Conservation (phyloP, 352 stramenopile genomes). For the Phytophthora kernoviae region DNA sequence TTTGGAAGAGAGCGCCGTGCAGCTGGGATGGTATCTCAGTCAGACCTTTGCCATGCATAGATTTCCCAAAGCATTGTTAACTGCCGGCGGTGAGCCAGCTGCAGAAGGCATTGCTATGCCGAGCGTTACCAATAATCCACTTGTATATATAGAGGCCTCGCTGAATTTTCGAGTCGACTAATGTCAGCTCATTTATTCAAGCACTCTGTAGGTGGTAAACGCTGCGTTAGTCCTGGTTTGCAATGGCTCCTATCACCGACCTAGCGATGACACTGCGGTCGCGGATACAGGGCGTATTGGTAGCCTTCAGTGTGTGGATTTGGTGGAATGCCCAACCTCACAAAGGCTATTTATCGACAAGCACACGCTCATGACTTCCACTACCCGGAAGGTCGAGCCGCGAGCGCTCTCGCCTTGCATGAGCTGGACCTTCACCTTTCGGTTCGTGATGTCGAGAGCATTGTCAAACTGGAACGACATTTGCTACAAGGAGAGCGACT, state of each 20-base stretch:
- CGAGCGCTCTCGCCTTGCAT: conserved; percentile 51
- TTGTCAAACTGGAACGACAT: conserved; percentile 60
- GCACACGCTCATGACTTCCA: conserved; percentile 50
- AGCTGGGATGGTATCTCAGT: not conserved
- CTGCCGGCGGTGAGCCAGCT: not conserved
- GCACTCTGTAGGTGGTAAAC: conserved; percentile 16
- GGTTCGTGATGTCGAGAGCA: conserved; percentile 34
- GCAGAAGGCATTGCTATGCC: not conserved
- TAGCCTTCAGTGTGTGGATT: conserved; percentile 56
- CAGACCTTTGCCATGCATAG: not conserved
- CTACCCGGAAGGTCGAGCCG: conserved; percentile 24
- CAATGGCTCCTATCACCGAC: conserved; percentile 9
- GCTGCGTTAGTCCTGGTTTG: conserved; percentile 5
- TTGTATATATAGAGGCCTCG: conserved; percentile 1
- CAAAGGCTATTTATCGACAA: conserved; percentile 59
- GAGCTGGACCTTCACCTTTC: conserved; percentile 75
- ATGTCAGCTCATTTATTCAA: conserved; percentile 19
- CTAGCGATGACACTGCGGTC: conserved; percentile 24
- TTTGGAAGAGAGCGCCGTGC: not conserved
- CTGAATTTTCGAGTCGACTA: not conserved
- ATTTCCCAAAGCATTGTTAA: not conserved
- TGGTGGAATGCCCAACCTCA: conserved; percentile 43
- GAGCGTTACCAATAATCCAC: conserved; percentile 17
- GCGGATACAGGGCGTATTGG: conserved; percentile 41
- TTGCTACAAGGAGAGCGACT: conserved; percentile 56